Evolutionary conservation across 1,139 yeast species (phyloP).

Genomic region (Blastobotrys ciferrii): DNA sequence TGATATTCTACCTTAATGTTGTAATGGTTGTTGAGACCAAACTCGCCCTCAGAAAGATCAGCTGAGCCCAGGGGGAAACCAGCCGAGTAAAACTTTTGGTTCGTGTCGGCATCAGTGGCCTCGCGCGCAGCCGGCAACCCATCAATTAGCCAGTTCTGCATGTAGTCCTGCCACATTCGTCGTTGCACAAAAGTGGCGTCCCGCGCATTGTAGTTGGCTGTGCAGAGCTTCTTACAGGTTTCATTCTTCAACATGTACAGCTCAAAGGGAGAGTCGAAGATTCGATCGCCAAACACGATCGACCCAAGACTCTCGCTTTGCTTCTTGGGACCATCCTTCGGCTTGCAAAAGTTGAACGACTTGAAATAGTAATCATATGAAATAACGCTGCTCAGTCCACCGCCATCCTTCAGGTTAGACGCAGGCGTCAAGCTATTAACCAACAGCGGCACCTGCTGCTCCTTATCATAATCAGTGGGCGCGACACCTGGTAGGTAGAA

Average conservation of each 20-base stretch:
- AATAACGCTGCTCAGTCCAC: constrained; percentile 26
- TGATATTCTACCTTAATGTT: constrained; percentile 81
- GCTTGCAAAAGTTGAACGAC: constrained; percentile 79
- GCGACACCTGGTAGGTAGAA: constrained; percentile 95
- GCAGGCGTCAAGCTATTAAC: constrained; percentile 87
- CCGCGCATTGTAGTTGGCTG: constrained; percentile 52
- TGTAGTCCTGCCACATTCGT: constrained; percentile 77
- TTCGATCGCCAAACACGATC: constrained; percentile 91
- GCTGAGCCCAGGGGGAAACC: constrained; percentile 73
- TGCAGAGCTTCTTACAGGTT: constrained; percentile 65
- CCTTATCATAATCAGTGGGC: constrained; percentile 78
- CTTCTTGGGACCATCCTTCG: constrained; percentile 58
- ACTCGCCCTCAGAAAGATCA: constrained; percentile 45
- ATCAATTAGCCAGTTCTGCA: constrained; percentile 90
- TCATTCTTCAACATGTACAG: constrained; percentile 72
- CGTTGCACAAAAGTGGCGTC: constrained; percentile 76
- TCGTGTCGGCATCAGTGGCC: constrained; percentile 49
- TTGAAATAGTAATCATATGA: constrained; percentile 74
- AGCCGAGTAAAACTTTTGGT: constrained; percentile 56
- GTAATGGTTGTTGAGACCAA: constrained; percentile 68
- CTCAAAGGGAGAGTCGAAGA: constrained; percentile 86
- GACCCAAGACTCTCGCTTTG: constrained; percentile 93
- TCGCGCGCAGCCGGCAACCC: constrained; percentile 90
- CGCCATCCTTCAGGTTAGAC: constrained; percentile 38
- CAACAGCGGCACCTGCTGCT: constrained; percentile 68